These are phyloP conservation scores for Sclerotinia trifoliorum DNA, from an alignment of 2,329 filamentous ascomycete species.

Conservation along the genomic window DNA sequence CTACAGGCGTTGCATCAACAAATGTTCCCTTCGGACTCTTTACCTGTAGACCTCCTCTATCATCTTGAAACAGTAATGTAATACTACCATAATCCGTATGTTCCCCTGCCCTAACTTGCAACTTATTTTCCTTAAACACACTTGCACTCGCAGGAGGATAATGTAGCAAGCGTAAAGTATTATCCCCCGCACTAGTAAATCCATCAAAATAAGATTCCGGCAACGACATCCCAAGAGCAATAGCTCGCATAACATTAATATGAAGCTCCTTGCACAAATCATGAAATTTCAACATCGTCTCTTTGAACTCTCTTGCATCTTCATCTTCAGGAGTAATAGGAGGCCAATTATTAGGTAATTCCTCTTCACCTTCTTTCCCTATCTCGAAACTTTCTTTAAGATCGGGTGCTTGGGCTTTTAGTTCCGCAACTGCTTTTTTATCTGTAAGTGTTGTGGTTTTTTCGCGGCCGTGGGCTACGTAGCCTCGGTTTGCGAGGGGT, in stretches of 20 bases:
- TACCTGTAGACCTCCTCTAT: constrained; percentile 51
- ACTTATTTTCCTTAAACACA: constrained; percentile 51
- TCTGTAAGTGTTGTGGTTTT: constrained; percentile 32
- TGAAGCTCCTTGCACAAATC: constrained; percentile 73
- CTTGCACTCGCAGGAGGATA: constrained; percentile 51
- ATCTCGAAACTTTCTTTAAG: constrained; percentile 67
- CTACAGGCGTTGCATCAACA: constrained; percentile 79
- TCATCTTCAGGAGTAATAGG: constrained; percentile 44
- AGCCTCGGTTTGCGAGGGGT: constrained; percentile 71
- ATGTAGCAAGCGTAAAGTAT: constrained; percentile 60
- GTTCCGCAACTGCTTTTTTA: constrained; percentile 43
- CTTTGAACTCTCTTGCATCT: constrained; percentile 61
- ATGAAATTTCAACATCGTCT: constrained; percentile 74
- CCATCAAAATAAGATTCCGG: constrained; percentile 71
- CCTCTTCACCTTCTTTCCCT: constrained; percentile 57
- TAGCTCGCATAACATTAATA: constrained; percentile 76
- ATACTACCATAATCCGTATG: constrained; percentile 55
- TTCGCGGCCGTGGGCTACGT: constrained; percentile 50
- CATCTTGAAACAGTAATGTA: constrained; percentile 55
- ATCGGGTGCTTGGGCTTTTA: constrained; percentile 58
- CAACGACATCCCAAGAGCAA: constrained; percentile 77
- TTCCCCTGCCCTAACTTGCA: constrained; percentile 49
- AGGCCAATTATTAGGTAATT: constrained; percentile 77
- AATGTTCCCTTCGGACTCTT: constrained; percentile 73
- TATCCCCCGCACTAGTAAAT: constrained; percentile 65